Percentiles rank a stretch among this genome's conserved stretches.
These are phyloP conservation scores for Cyclotella choctawhatcheeana DNA, from an alignment of 108 stramenopile species.

Conservation along the genomic window DNA sequence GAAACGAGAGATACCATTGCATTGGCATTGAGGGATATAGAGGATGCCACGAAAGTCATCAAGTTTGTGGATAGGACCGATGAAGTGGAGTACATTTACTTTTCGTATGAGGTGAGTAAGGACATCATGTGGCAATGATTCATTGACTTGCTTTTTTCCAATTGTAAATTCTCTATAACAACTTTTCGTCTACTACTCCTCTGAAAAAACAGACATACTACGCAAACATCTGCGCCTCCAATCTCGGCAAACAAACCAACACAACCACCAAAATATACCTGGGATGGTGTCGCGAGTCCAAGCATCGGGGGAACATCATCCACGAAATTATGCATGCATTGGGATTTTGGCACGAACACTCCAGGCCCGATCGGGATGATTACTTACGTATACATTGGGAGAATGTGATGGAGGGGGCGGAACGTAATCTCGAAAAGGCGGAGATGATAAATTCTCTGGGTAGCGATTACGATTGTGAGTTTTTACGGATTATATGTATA, in stretches of 20 bases:
- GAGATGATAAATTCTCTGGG: constrained; percentile 34
- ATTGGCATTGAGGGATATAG: constrained; percentile 31
- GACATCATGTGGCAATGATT: not conserved
- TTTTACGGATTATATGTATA: too few species aligned
- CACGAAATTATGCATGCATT: constrained; percentile 60
- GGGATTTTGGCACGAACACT: constrained; percentile 68
- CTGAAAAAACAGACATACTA: too few species aligned
- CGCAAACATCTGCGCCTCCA: constrained; percentile 21
- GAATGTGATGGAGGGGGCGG: constrained; percentile 28
- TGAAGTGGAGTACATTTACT: constrained; percentile 37
- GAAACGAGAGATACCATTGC: constrained; percentile 34
- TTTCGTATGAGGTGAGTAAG: constrained; percentile 15
- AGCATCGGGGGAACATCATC: constrained; percentile 35
- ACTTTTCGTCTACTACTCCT: too few species aligned
- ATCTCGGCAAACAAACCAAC: constrained; percentile 34
- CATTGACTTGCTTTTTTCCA: not conserved
- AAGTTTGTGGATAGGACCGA: constrained; percentile 23
- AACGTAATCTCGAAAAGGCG: constrained; percentile 37
- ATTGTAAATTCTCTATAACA: not conserved
- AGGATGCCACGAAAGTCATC: constrained; percentile 34
- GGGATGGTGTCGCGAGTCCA: constrained; percentile 29
- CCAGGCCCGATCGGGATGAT: constrained; percentile 56
- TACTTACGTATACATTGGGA: constrained; percentile 34
- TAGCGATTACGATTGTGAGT: constrained; percentile 55
- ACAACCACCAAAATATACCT: constrained; percentile 26